phyloP scores from a whole-genome alignment of 208 protist species.

The Endotrypanum monterogeii region DNA sequence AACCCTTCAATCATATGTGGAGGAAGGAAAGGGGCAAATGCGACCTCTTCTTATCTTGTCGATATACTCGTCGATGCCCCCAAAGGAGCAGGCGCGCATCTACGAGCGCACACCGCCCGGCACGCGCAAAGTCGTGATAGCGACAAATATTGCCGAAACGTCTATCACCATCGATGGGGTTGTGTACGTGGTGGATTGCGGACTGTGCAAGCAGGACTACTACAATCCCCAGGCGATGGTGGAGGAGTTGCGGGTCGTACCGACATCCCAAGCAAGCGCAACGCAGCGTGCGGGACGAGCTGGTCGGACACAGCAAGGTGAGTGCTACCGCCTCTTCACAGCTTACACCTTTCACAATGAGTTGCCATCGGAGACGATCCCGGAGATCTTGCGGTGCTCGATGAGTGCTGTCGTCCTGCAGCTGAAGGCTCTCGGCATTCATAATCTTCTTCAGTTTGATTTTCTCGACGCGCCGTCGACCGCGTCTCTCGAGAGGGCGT shows the following conservation, averaged over 20 bases:
- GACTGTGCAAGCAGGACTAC: conserved; percentile 97
- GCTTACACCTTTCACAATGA: conserved; percentile 95
- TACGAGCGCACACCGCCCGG: conserved; percentile 95
- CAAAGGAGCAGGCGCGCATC: conserved; percentile 98
- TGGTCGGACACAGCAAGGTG: conserved; percentile 94
- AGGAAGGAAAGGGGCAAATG: conserved; percentile 53
- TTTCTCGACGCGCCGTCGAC: conserved; percentile 98
- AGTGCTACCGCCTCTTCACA: conserved; percentile 97
- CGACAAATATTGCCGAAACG: conserved; percentile 99
- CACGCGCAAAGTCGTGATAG: conserved; percentile 96
- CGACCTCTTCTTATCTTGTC: conserved; percentile 95
- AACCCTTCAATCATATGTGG: conserved; percentile 59
- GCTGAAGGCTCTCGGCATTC: conserved; percentile 97
- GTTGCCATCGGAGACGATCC: conserved; percentile 91
- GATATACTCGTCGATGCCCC: conserved; percentile 98
- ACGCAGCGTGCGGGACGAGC: conserved; percentile 95
- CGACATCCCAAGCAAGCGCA: conserved; percentile 96
- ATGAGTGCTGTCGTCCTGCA: conserved; percentile 96
- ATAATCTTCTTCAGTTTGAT: conserved; percentile 97
- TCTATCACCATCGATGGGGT: conserved; percentile 99
- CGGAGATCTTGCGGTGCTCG: conserved; percentile 97
- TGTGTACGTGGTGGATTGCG: conserved; percentile 98
- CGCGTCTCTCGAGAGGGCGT: conserved; percentile 96
- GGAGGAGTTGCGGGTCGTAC: conserved; percentile 95
- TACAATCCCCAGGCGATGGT: conserved; percentile 97